phyloP scores from a whole-genome alignment of 805 yeast genomes.

The Candida broadrunensis region DNA sequence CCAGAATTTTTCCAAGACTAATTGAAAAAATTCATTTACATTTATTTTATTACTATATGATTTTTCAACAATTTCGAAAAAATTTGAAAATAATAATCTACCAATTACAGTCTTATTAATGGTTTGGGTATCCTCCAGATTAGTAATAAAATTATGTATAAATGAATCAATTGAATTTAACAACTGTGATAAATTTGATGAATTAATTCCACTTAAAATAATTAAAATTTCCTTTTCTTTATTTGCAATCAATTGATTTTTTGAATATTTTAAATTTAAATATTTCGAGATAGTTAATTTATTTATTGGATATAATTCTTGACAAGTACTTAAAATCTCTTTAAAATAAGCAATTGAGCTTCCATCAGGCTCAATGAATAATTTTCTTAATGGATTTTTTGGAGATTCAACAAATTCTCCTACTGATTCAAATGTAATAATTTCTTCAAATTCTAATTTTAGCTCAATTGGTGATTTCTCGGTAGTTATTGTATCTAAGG shows the following conservation, averaged over 20 bases:
- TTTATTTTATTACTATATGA: constrained; percentile 9
- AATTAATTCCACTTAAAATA: constrained; percentile 20
- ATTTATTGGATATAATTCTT: constrained; percentile 30
- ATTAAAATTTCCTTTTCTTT: constrained; percentile 25
- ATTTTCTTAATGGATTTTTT: constrained; percentile 12
- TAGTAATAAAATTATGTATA: constrained; percentile 16
- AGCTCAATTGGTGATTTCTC: neutral
- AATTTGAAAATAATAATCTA: constrained; percentile 23
- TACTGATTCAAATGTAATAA: constrained; percentile 2
- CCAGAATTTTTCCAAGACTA: constrained; percentile 30
- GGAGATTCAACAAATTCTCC: constrained; percentile 14
- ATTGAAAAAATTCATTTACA: constrained; percentile 10
- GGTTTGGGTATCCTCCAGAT: constrained; percentile 5
- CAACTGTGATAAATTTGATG: constrained; percentile 19
- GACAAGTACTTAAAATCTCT: constrained; percentile 25
- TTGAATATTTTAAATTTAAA: constrained; percentile 21
- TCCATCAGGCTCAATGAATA: constrained; percentile 14
- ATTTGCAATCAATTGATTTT: constrained; percentile 3
- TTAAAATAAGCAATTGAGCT: constrained; percentile 14
- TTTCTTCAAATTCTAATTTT: neutral
- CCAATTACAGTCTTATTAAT: constrained; percentile 24
- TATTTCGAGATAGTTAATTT: constrained; percentile 30
- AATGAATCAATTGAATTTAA: constrained; percentile 17
- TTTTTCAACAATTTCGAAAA: constrained; percentile 20
- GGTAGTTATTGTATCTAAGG: constrained; percentile 10